Evolutionary conservation across 2,329 filamentous ascomycete species (phyloP).

Genomic region (Microdochium nivale): DNA sequence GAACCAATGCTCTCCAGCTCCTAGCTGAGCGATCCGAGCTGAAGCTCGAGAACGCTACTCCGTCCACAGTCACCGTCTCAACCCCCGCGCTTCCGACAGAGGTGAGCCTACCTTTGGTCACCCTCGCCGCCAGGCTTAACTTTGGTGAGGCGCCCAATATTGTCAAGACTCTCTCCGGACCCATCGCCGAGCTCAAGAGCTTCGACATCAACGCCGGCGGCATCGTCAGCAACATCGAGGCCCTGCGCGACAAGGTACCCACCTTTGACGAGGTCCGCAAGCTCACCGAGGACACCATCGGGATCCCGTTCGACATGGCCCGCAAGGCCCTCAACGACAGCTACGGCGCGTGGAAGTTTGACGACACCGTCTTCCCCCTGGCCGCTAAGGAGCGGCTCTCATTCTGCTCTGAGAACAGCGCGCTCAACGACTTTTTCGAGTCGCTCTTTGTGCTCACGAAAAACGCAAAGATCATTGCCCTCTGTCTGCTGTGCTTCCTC

Average conservation of each 20-base stretch:
- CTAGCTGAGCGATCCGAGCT: not conserved
- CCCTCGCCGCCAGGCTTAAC: conserved; percentile 14
- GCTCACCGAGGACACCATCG: conserved; percentile 65
- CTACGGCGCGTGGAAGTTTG: conserved; percentile 68
- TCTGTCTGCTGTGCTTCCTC: conserved; percentile 62
- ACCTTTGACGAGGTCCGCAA: conserved; percentile 79
- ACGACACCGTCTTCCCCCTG: conserved; percentile 70
- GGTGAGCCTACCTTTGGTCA: not conserved
- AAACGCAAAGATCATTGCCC: conserved; percentile 64
- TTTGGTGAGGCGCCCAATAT: conserved; percentile 33
- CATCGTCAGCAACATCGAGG: conserved; percentile 59
- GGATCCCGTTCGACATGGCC: conserved; percentile 73
- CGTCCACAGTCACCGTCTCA: not conserved
- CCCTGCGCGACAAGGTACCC: conserved; percentile 72
- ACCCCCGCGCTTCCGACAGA: not conserved
- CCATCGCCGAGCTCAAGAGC: conserved; percentile 47
- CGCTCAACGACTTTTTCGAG: conserved; percentile 77
- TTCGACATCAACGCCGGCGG: conserved; percentile 59
- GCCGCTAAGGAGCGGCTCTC: conserved; percentile 73
- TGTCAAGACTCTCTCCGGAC: conserved; percentile 29
- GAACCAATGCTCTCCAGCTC: not conserved
- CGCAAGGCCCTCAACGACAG: conserved; percentile 63
- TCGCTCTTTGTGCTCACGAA: conserved; percentile 57
- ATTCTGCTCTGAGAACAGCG: conserved; percentile 83
- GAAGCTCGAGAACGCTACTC: not conserved